phyloP scores from a whole-genome alignment of 345 rosid genomes.

The Tarenaya hassleriana region DNA sequence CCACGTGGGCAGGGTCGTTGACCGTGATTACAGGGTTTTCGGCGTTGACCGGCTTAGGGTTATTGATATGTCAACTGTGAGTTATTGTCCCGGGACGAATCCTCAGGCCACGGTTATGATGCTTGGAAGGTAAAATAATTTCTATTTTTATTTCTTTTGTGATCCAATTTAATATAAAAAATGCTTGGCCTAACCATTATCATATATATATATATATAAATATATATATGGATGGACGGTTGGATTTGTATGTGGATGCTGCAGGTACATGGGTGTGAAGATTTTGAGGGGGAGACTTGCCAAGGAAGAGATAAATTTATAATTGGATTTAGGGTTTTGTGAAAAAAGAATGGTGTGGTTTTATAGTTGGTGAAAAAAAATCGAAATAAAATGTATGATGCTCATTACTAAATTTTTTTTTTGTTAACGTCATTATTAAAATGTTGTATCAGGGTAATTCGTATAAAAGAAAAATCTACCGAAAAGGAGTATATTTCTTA shows the following conservation, averaged over 20 bases:
- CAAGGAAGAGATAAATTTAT: slow-evolving; percentile 8
- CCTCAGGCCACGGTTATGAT: slow-evolving; percentile 98
- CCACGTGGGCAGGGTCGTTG: slow-evolving; percentile 69
- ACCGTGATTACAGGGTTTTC: slow-evolving; percentile 53
- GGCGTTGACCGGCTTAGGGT: slow-evolving; percentile 60
- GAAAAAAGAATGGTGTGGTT: too few species aligned
- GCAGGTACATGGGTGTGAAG: slow-evolving; percentile 89
- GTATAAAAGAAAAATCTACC: too few species aligned
- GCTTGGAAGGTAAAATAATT: slow-evolving; percentile 71
- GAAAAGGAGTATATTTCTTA: too few species aligned
- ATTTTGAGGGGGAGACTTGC: slow-evolving; percentile 60
- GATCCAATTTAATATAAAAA: background rate
- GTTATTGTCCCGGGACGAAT: slow-evolving; percentile 75
- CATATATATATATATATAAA: background rate
- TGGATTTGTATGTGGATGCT: too few species aligned
- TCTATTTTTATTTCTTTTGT: background rate
- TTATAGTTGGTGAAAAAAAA: too few species aligned
- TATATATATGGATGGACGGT: background rate
- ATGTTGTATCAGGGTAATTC: too few species aligned
- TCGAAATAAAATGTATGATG: too few species aligned
- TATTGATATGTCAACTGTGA: slow-evolving; percentile 76
- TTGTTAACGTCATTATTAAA: too few species aligned
- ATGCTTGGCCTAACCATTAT: background rate
- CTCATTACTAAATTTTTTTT: too few species aligned
- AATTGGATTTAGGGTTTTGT: background rate